Evolutionary conservation across 352 stramenopile genomes (phyloP), one percentile per base, ranked within the genome.

Genomic region (Globisporangium uncinulatum): DNA sequence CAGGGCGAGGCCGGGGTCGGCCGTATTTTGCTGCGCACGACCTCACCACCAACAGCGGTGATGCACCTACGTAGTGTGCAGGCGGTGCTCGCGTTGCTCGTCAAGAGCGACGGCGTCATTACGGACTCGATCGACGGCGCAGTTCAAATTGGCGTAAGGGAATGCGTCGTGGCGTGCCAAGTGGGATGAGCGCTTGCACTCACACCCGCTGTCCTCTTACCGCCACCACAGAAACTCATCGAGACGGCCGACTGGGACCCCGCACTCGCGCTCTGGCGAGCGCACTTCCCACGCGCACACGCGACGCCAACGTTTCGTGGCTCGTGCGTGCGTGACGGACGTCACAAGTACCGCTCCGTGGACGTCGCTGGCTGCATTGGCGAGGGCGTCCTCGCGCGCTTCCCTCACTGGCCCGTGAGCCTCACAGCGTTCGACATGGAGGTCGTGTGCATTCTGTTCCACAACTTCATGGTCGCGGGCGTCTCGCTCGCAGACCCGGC

Each of bases 271-370:
- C 61, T 93, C n/a, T 93, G 83, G 83, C 69, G 67, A 32, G 60
- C 65, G 31, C 76, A 89, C 57, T 43, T 46, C 1, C 32, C 72
- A 0, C 65, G 54, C 36, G 58, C 56, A 2, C 56, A 61, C 1
- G 62, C 69, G 11, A 55, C 50, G 7, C 78, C 85, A 9, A 75
- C 66, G 20, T 93, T 93, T 56, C 76, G 83, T 21, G 83, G 76
- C 10, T 93, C 83, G 14, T 91, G 83, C 60, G 80, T 93, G 47
- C 80, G 83, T 17, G 83, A 93, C 50, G 83, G 83, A 3, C 79
- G 79, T 13, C 83, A 93, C 59, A 69, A 67, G 20, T 93, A 84
- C 62, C 86, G 84, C 24, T 93, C 80, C 14, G 71, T 86, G 29
- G 67, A 65, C 32, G 65, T 93, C 19, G 79, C 83, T 0, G 80